A percentile compares a stretch with the other conserved stretches of the same genome.
These are phyloP conservation scores for Russula emetica DNA, from an alignment of 768 basidiomycete species.

Conservation along the genomic window DNA sequence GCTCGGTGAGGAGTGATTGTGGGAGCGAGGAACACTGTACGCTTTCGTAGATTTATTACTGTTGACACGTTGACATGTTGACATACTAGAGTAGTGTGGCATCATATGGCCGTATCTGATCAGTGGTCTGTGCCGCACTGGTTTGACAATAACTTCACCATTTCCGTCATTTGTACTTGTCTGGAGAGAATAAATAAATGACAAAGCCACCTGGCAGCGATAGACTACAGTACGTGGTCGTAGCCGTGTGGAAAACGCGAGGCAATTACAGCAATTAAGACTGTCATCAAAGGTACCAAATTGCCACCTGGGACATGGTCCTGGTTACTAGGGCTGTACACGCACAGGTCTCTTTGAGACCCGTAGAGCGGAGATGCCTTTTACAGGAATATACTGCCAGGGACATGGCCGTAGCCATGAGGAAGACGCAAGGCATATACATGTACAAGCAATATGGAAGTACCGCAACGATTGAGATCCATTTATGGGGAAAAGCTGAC, in stretches of 20 bases:
- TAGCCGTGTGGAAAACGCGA: not conserved
- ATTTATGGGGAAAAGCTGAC: too few species aligned
- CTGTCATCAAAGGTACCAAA: too few species aligned
- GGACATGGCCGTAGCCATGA: not conserved
- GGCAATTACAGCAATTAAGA: not conserved
- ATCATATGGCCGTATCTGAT: not conserved
- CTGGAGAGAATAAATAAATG: not conserved
- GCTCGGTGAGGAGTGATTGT: slow-evolving; percentile 37
- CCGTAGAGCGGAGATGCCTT: too few species aligned
- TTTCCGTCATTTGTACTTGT: not conserved
- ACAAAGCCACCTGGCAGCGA: not conserved
- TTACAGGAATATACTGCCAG: too few species aligned
- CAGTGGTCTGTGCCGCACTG: not conserved
- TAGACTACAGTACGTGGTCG: not conserved
- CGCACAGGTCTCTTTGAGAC: too few species aligned
- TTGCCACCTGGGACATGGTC: not conserved
- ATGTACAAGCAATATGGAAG: not conserved
- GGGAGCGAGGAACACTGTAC: not conserved
- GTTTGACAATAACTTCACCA: not conserved
- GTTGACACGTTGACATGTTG: slow-evolving; percentile 4
- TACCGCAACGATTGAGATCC: not conserved
- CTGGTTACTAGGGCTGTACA: not conserved
- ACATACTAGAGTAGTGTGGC: not conserved
- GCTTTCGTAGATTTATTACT: not conserved
- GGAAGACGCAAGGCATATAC: slow-evolving; percentile 2